phyloP scores from a whole-genome alignment of 768 basidiomycete species.

The Flagelloscypha sp. region DNA sequence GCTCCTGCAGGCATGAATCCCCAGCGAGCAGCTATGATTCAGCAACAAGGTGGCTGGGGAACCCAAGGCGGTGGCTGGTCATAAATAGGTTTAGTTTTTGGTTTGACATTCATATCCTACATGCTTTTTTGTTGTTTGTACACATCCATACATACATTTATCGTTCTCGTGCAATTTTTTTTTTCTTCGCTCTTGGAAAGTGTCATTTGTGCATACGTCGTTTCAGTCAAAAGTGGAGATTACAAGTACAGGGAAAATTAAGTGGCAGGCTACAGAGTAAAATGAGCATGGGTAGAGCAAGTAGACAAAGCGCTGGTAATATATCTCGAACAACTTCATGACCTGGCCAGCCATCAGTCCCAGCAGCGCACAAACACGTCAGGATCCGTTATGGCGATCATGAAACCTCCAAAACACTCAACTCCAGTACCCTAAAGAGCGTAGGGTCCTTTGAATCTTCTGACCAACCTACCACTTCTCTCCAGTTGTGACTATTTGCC shows the following conservation, averaged over 20 bases:
- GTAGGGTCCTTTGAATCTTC: slow-evolving; percentile 70
- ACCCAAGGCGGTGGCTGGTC: slow-evolving; percentile 24
- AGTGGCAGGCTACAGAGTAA: no score
- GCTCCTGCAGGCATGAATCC: slow-evolving; percentile 59
- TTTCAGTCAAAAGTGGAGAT: slow-evolving; percentile 17
- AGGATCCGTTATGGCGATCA: no score
- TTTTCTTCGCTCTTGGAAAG: slow-evolving; percentile 12
- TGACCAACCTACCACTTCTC: slow-evolving; percentile 71
- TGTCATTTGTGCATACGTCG: slow-evolving; percentile 21
- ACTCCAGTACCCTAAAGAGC: slow-evolving; percentile 74
- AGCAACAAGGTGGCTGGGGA: slow-evolving; percentile 34
- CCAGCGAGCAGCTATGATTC: slow-evolving; percentile 58
- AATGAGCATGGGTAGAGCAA: no score
- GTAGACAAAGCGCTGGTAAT: no score
- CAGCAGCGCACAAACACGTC: no score
- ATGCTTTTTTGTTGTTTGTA: slow-evolving; percentile 12
- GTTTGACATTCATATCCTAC: slow-evolving; percentile 13
- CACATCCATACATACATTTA: slow-evolving; percentile 4
- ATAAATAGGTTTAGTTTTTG: slow-evolving; percentile 8
- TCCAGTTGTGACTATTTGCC: slow-evolving; percentile 74
- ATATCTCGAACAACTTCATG: no score
- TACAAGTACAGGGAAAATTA: no score
- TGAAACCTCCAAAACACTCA: slow-evolving; percentile 65
- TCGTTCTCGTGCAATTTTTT: background rate
- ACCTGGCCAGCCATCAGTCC: no score